Evolutionary conservation across 2,329 filamentous ascomycete genomes (phyloP).

Genomic region (Cryphonectria japonica): DNA sequence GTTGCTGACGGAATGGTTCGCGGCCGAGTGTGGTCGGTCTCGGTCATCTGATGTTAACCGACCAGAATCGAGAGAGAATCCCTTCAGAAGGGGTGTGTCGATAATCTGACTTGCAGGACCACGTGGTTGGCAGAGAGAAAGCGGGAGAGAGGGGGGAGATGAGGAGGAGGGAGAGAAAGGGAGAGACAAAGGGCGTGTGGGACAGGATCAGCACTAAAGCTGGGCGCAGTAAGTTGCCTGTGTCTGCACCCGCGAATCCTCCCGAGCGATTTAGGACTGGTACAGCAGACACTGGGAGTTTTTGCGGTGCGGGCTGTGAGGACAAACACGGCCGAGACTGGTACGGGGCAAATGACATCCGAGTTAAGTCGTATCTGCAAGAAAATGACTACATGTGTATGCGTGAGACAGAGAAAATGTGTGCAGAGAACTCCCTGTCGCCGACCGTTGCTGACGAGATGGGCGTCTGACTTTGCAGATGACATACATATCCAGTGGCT

Average conservation of each 20-base stretch:
- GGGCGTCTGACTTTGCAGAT: conserved; percentile 5
- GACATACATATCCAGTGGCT: conserved; percentile 2
- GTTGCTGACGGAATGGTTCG: background rate
- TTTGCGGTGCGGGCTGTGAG: background rate
- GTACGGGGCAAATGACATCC: background rate
- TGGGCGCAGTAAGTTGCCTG: conserved; percentile 17
- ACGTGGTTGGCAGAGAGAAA: conserved; percentile 8
- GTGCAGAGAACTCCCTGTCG: background rate
- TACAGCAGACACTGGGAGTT: conserved; percentile 2
- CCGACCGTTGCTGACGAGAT: background rate
- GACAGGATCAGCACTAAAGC: conserved; percentile 14
- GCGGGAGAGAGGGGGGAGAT: background rate
- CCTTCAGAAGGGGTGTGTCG: background rate
- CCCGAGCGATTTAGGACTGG: background rate
- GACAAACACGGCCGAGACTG: background rate
- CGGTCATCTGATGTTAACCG: background rate
- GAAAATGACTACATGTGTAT: background rate
- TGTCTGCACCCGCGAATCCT: background rate
- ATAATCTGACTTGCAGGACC: conserved; percentile 13
- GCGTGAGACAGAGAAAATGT: too few species aligned
- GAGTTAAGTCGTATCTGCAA: background rate
- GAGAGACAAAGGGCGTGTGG: background rate
- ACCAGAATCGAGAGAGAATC: background rate
- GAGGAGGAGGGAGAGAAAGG: background rate
- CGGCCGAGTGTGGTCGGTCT: background rate